phyloP scores from a whole-genome alignment of 495 filamentous ascomycete species.

The Jackrogersella minutella region DNA sequence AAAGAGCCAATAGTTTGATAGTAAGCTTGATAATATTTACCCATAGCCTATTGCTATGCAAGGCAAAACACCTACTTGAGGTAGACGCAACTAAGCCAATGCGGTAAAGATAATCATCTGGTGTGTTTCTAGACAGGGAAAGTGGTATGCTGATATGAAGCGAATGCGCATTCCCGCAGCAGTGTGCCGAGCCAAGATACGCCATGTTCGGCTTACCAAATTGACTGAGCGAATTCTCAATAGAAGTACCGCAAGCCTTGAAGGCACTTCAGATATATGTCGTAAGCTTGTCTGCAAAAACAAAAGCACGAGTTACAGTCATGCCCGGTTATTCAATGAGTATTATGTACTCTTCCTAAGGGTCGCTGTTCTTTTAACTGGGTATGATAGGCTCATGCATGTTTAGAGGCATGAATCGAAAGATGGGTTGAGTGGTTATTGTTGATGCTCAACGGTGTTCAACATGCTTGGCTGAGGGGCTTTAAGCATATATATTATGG shows the following conservation, averaged over 20 bases:
- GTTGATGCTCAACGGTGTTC: no score
- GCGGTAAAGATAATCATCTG: constrained; percentile 9
- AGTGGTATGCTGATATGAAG: constrained; percentile 19
- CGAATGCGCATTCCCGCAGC: constrained; percentile 28
- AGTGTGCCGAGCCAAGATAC: constrained; percentile 32
- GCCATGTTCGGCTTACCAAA: constrained; percentile 22
- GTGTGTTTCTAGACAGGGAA: constrained; percentile 13
- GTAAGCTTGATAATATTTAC: constrained; percentile 29
- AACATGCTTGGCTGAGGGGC: neutral
- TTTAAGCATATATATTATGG: constrained; percentile 52
- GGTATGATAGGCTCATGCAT: constrained; percentile 15
- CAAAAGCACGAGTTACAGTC: constrained; percentile 4
- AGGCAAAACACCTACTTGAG: constrained; percentile 1
- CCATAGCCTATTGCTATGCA: constrained; percentile 9
- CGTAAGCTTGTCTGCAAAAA: constrained; percentile 1
- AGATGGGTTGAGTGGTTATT: neutral
- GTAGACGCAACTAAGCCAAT: constrained; percentile 23
- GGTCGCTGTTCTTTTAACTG: neutral
- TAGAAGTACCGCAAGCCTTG: constrained; percentile 3
- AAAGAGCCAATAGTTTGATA: constrained; percentile 3
- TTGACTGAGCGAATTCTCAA: constrained; percentile 7
- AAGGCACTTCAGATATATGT: constrained; percentile 18
- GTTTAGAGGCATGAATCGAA: neutral
- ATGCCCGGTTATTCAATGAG: constrained; percentile 3
- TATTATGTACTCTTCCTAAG: neutral